Base-by-base conservation (phyloP, 441 rosid genomes). In the Bocquillonia castaneifolia region DNA sequence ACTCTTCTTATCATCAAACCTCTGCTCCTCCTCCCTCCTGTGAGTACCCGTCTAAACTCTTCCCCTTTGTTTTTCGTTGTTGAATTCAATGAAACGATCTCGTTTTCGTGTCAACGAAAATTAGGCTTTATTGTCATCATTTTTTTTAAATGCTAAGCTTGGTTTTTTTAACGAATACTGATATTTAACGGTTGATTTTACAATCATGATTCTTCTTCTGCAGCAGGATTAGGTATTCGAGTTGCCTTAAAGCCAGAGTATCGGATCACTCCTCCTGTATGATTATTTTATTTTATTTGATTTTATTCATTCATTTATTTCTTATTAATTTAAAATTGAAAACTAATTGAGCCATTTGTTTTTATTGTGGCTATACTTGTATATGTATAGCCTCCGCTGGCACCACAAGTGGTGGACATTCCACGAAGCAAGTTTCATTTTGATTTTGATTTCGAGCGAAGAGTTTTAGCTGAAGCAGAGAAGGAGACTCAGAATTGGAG, bases 171-270 rank as follows among this genome's bases (percentile, higher is more conserved):
- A n/a, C n/a, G n/a, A 32, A 67, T 6, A 55, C 54, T 26, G 45
- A 57, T 37, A 2, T 67, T 26, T 22, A 47, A 17, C 37, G 17
- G 14, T 9, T 34, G 14, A 1, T 37, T 57, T 23, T 34, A 25
- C 37, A 10, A 8, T 69, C 23, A 25, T 67, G 65, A 37, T 29
- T 56, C 69, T 62, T 37, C n/a, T 37, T 70, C n/a, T 70, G 75
- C 84, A 86, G 96, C 94, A 26, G 96, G 93, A 80, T 75, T 90
- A 72, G 98, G 99, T 17, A 84, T 94, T 68, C 87, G 81, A 71
- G 86, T 94, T 78, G 73, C 80, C 47, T 25, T 87, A 61, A 94
- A 92, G 68, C 91, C 97, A 10, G 90, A 90, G 71, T 94, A 84
- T 75, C 85, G 96, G 39, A 87, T 92, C 51, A 80, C 96, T 69